phyloP scores from a whole-genome alignment of 2,329 filamentous ascomycete species.

The Penicillium sclerotigenum region DNA sequence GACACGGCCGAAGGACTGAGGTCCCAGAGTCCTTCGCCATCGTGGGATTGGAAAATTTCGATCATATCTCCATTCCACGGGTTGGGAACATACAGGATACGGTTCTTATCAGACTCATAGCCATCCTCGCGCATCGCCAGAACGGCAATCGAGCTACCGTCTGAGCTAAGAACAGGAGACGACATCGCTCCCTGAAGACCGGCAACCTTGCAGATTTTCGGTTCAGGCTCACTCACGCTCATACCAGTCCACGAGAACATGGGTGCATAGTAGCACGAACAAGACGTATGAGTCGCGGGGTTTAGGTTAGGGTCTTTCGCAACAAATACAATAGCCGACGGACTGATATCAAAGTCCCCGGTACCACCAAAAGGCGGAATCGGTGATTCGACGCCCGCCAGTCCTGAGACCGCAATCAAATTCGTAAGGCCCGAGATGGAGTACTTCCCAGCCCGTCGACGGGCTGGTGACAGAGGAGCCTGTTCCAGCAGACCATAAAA shows the following conservation, averaged over 20 bases:
- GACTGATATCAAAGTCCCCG: conserved; percentile 48
- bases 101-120: conserved; percentile 49
- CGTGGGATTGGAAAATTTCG: conserved; percentile 38
- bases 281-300: conserved; percentile 47
- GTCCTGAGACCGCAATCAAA: conserved; percentile 39
- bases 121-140: conserved; percentile 46
- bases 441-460: conserved; percentile 39
- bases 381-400: conserved; percentile 45
- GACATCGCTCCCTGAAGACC: conserved; percentile 44
- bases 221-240: conserved; percentile 31
- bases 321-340: conserved; percentile 46
- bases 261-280: conserved; percentile 46
- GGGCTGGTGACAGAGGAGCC: conserved; percentile 37
- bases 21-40: conserved; percentile 43
- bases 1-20: conserved; percentile 42
- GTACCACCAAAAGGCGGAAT: conserved; percentile 49
- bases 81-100: conserved; percentile 43
- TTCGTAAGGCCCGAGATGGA: conserved; percentile 45
- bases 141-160: conserved; percentile 44
- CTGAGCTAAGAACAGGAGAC: conserved; percentile 45
- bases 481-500: conserved; percentile 49
- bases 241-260: conserved; percentile 44
- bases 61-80: conserved; percentile 41
- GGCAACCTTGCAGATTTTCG: conserved; percentile 34
- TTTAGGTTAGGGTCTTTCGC: conserved; percentile 46